Conservation (phyloP, 108 stramenopile genomes). For the Pseudonitzschia delicatissima region DNA sequence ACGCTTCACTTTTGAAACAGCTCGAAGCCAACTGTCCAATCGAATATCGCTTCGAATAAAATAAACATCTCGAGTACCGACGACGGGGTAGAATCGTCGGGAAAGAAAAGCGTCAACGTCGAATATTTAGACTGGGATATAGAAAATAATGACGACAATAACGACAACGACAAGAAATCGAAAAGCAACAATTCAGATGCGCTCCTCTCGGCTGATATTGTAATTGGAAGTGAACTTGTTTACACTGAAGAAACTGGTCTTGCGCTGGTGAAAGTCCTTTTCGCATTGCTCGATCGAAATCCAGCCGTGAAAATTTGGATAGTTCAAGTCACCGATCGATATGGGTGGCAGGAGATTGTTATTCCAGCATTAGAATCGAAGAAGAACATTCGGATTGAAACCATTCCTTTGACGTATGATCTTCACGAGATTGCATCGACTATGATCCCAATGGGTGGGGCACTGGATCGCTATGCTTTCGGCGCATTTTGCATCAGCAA, state of each 20-base stretch:
- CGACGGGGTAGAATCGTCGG: background rate
- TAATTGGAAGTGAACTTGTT: constrained; percentile 48
- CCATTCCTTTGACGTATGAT: constrained; percentile 20
- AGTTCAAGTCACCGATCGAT: constrained; percentile 47
- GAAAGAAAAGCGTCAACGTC: constrained; percentile 20
- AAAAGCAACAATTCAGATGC: background rate
- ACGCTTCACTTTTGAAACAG: constrained; percentile 26
- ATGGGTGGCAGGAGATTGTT: constrained; percentile 41
- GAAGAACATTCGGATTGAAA: constrained; percentile 9
- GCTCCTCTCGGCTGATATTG: constrained; percentile 16
- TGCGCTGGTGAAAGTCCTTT: constrained; percentile 27
- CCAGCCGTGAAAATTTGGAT: constrained; percentile 33
- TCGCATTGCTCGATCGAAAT: constrained; percentile 17
- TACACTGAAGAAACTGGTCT: constrained; percentile 48
- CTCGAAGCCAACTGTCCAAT: constrained; percentile 34
- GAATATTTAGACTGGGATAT: constrained; percentile 43
- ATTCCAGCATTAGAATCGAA: constrained; percentile 16
- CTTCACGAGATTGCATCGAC: constrained; percentile 25
- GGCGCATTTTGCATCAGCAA: constrained; percentile 25
- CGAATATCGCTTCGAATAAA: background rate
- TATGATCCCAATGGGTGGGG: constrained; percentile 31
- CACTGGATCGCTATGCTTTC: constrained; percentile 31
- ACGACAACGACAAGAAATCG: background rate
- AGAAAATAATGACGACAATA: background rate
- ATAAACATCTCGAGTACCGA: background rate